Conservation (phyloP, 73 alveolate genomes). For the Paramecium sexaurelia region DNA sequence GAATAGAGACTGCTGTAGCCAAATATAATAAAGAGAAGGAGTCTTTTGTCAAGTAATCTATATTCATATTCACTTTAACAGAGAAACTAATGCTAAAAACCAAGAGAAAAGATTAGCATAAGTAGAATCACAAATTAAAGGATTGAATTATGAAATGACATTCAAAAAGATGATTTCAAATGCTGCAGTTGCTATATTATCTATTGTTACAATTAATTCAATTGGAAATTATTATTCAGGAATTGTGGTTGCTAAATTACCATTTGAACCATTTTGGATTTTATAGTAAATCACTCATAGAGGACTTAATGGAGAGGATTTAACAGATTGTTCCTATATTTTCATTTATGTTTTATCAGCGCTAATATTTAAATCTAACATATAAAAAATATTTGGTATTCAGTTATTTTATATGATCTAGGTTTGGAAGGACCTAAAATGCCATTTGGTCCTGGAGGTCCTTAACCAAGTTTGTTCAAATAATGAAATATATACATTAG, state of each 20-base stretch:
- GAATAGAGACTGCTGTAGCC: slow-evolving; percentile 67
- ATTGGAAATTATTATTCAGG: slow-evolving; percentile 82
- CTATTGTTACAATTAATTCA: slow-evolving; percentile 73
- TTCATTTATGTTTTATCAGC: slow-evolving; percentile 87
- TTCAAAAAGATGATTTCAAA: slow-evolving; percentile 78
- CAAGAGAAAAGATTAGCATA: slow-evolving; percentile 71
- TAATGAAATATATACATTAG: not conserved
- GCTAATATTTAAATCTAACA: slow-evolving; percentile 83
- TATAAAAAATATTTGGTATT: slow-evolving; percentile 87
- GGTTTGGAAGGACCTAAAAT: slow-evolving; percentile 70
- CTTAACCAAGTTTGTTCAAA: slow-evolving; percentile 54
- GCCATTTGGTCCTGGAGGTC: slow-evolving; percentile 69
- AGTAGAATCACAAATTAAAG: slow-evolving; percentile 72
- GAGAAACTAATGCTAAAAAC: slow-evolving; percentile 60
- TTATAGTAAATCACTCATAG: slow-evolving; percentile 88
- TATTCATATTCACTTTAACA: slow-evolving; percentile 9
- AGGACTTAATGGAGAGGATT: slow-evolving; percentile 89
- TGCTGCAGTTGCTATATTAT: slow-evolving; percentile 80
- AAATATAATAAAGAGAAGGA: slow-evolving; percentile 79
- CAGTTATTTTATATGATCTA: not conserved
- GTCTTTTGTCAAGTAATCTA: slow-evolving; percentile 72
- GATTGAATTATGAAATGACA: slow-evolving; percentile 69
- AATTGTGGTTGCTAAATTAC: slow-evolving; percentile 93
- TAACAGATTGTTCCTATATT: slow-evolving; percentile 94
- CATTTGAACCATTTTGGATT: slow-evolving; percentile 89